A percentile compares a stretch with the other conserved stretches of the same genome.
Conservation (phyloP, 116 monocot genomes). For the Trichopus zeylanicus region DNA sequence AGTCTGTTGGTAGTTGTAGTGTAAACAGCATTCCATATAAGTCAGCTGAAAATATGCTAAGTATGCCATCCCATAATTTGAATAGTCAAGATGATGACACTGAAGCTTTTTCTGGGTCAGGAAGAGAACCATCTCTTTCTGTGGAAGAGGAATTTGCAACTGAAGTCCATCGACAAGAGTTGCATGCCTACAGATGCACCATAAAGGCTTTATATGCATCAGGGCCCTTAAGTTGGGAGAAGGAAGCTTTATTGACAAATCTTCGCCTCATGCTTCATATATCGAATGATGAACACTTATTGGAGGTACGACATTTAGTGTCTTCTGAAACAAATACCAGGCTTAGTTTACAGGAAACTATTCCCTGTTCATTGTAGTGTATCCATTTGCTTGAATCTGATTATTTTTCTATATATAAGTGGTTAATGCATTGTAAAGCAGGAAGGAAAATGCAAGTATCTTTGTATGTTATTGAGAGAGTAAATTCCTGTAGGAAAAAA, state of each 20-base stretch:
- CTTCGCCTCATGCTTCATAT: constrained; percentile 67
- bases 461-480: background rate
- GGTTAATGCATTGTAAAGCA: constrained; percentile 5
- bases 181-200: constrained; percentile 54
- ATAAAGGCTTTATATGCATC: constrained; percentile 54
- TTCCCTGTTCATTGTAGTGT: constrained; percentile 1
- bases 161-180: constrained; percentile 48
- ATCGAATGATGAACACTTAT: constrained; percentile 72
- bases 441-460: background rate
- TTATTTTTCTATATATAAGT: too few relatives aligned
- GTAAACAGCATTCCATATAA: constrained; percentile 24
- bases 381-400: background rate
- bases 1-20: constrained; percentile 73
- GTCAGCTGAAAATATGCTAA: background rate
- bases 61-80: constrained; percentile 9
- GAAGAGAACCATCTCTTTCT: constrained; percentile 14
- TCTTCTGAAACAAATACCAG: constrained; percentile 9
- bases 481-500: background rate
- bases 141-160: constrained; percentile 6
- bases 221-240: constrained; percentile 79
- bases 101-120: constrained; percentile 20
- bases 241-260: constrained; percentile 69
- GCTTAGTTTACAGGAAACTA: constrained; percentile 4
- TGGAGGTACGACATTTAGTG: constrained; percentile 29
- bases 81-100: constrained; percentile 24